Evolutionary conservation across 176 grass and related monocot species (phyloP), one percentile per base, ranked within the genome.

Genomic region (Carex scoparia): DNA sequence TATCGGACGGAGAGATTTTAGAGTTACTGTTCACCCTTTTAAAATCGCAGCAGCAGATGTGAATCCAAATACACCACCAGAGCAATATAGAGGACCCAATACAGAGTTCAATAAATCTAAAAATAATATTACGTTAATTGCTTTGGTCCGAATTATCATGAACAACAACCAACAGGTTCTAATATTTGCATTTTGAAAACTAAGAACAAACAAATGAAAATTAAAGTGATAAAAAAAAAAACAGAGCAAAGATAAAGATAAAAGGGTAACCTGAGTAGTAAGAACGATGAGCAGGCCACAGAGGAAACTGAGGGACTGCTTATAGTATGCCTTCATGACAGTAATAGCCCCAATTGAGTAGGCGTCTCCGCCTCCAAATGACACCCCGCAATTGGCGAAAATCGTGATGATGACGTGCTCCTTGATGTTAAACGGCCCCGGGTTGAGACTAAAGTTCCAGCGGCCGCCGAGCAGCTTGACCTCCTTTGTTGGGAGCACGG

Each of bases 301-400:
- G 7, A 89, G 75, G 87, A 97, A 97, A 82, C 90, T 89, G 49
- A 97, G 69, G 42, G 83, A 69, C 89, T 94, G 94, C 87, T 97
- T 97, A 90, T 97, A 97, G 87, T 97, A 97, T 0, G 90, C 94
- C 92, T 97, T 97, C 92, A 97, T 97, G 76, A 97, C 92, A 55
- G 94, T 97, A 86, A 97, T 97, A 63, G 94, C 94, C 62, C 94
- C 94, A 85, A 97, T 97, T 80, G 94, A 97, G 85, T 97, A 97
- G 0, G 94, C 92, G 70, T 97, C 94, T 51, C 94, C 94, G 79
- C 94, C 94, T 55, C 94, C 94, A 72, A 84, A 91, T 8, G 94
- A 97, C 4, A 97, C 94, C 57, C 94, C 94, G 59, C 92, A 97
- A 86, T 97, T 97, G 83, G 94, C 94, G 70, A 97, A 92, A 86